Conservation (phyloP, 139 green algal species). For the Pleodorina starrii region DNA sequence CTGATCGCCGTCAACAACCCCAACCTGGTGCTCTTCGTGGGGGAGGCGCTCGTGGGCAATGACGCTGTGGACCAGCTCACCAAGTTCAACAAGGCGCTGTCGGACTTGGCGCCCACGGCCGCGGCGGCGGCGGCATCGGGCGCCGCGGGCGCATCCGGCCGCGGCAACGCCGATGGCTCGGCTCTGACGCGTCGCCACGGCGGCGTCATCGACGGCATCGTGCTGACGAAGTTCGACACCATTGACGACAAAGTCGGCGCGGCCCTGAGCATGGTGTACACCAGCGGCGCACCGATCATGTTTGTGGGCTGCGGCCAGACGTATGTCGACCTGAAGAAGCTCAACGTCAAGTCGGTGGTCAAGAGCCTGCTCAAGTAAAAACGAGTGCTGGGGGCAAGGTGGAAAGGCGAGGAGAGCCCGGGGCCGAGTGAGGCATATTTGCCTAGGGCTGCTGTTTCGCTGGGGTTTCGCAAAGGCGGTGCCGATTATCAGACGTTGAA, state of each 20-base stretch:
- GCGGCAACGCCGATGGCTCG: conserved; percentile 24
- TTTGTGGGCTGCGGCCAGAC: conserved; percentile 99
- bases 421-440: too few relatives aligned
- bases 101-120: conserved; percentile 56
- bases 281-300: conserved; percentile 94
- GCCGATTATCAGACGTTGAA: too few relatives aligned
- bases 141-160: neutral
- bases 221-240: conserved; percentile 99
- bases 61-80: conserved; percentile 98
- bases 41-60: conserved; percentile 98
- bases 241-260: conserved; percentile 99
- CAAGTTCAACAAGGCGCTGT: conserved; percentile 94
- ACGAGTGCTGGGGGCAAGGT: too few relatives aligned
- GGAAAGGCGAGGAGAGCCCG: too few relatives aligned
- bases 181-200: conserved; percentile 1
- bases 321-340: conserved; percentile 95
- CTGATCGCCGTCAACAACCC: conserved; percentile 96
- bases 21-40: conserved; percentile 98
- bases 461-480: too few relatives aligned
- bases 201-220: conserved; percentile 88
- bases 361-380: conserved; percentile 84
- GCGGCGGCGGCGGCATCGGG: neutral
- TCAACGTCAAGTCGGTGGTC: conserved; percentile 96
- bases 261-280: conserved; percentile 98
- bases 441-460: too few relatives aligned